A percentile compares a stretch with the other conserved stretches of the same genome.
Conservation (phyloP, 1,284 basidiomycete species). For the Somion occarium region DNA sequence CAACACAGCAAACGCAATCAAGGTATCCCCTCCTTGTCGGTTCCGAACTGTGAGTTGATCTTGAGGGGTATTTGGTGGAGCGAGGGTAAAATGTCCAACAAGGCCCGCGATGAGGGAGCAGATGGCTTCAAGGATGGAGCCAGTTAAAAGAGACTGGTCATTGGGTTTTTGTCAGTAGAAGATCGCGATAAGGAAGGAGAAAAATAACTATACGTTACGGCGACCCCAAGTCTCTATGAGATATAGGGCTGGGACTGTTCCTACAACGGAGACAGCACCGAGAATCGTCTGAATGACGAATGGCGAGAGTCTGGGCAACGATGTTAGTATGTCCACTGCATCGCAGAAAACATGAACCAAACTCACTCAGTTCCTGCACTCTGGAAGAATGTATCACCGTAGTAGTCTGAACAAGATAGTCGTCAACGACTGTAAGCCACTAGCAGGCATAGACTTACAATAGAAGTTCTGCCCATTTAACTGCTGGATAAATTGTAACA, state of each 20-base stretch:
- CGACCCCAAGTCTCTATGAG: conserved; percentile 67
- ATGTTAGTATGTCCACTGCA: neutral
- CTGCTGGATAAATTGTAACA: conserved; percentile 80
- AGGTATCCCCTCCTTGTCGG: conserved; percentile 54
- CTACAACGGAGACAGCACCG: conserved; percentile 63
- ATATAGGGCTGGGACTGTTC: conserved; percentile 59
- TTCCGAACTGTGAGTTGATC: conserved; percentile 48
- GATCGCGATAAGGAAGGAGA: neutral
- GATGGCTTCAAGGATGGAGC: conserved; percentile 55
- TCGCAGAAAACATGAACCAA: neutral
- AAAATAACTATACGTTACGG: conserved; percentile 38
- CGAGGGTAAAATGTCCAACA: conserved; percentile 66
- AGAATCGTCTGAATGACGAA: conserved; percentile 73
- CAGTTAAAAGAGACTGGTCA: conserved; percentile 57
- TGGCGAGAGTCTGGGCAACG: conserved; percentile 45
- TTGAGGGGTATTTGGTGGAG: conserved; percentile 43
- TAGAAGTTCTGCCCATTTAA: conserved; percentile 75
- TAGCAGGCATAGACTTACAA: conserved; percentile 36
- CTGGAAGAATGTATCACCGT: conserved; percentile 81
- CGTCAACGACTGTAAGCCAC: neutral
- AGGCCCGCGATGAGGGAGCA: conserved; percentile 68
- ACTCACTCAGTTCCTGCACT: conserved; percentile 60
- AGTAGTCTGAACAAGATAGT: conserved; percentile 48
- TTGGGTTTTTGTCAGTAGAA: conserved; percentile 4
- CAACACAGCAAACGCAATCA: conserved; percentile 74